Evolutionary conservation across 2,329 filamentous ascomycete genomes (phyloP), one percentile per base, ranked within the genome.

Genomic region (Talaromyces rugulosus): DNA sequence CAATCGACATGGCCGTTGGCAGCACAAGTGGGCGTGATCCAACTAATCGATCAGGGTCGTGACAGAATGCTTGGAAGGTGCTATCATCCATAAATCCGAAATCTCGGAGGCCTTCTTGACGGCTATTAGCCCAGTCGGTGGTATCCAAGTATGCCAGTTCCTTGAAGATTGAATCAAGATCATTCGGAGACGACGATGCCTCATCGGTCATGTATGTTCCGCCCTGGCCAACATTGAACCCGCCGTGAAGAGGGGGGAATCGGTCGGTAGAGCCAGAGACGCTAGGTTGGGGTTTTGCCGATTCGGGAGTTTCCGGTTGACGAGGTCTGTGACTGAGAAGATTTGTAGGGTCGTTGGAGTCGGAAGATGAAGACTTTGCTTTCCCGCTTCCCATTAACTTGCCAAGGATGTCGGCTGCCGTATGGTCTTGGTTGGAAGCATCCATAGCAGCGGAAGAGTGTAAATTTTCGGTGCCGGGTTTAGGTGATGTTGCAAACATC

Each of bases 61-160:
- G 76, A 33, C 77, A 79, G 60, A 79, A 79, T 5, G 75, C 77
- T 60, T 78, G 74, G 60, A 79, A 79, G 2, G 77, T 78, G 23
- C 66, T 74, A 55, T 78, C 75, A 47, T 79, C 77, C n/a, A 75
- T 64, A 56, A 79, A 79, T 0, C 77, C 77, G 63, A 79, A 79
- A 47, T 79, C 77, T 61, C 74, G 77, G 33, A 79, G 66, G 0
- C 72, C 75, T 28, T 76, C 75, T 64, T 77, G 74, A 55, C 77
- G 74, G 61, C 71, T 77, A 33, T 66, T 74, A 1, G 76, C 70
- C 77, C 77, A 79, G 59, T 79, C 77, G 30, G 75, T 79, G 5
- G 76, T 79, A 62, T 79, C 77, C 6, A 80, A 71, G 66, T 80
- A 77, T 36, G 77, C 77, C 54, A 80, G 71, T 51, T 80, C 77